Conservation (phyloP, 2,329 filamentous ascomycete genomes). For the Ceratocystis cacaofunesta region DNA sequence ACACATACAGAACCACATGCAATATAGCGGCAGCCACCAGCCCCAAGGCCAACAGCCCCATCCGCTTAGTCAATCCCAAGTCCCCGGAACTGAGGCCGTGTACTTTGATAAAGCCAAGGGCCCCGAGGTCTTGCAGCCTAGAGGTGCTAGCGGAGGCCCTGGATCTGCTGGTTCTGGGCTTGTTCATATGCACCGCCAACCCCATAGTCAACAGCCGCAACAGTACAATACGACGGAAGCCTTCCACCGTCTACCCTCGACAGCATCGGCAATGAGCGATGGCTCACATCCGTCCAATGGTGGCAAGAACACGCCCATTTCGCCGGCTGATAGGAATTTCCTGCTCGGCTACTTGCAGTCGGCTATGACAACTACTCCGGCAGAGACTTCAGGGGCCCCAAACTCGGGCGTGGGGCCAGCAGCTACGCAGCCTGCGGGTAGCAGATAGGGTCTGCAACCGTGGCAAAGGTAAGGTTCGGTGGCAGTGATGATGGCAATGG, state of each 20-base stretch:
- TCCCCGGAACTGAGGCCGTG: slow-evolving; percentile 7
- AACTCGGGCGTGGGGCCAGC: slow-evolving; percentile 12
- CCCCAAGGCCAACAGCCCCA: slow-evolving; percentile 10
- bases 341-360: slow-evolving; percentile 59
- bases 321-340: slow-evolving; percentile 59
- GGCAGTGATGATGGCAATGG: neutral
- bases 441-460: slow-evolving; percentile 1
- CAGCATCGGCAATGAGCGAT: slow-evolving; percentile 29
- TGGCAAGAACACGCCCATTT: slow-evolving; percentile 38
- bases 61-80: slow-evolving; percentile 14
- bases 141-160: neutral
- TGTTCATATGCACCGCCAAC: neutral
- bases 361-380: slow-evolving; percentile 26
- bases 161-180: too few relatives aligned
- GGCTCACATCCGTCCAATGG: slow-evolving; percentile 26
- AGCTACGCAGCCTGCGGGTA: neutral
- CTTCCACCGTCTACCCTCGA: slow-evolving; percentile 30
- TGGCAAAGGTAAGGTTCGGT: neutral
- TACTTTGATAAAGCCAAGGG: neutral
- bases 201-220: neutral
- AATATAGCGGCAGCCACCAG: slow-evolving; percentile 13
- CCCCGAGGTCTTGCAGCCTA: neutral
- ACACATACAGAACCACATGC: neutral
- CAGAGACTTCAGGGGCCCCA: slow-evolving; percentile 14
- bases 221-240: slow-evolving; percentile 4